phyloP scores from a whole-genome alignment of 2,329 filamentous ascomycete species.

The Zymoseptoria brevis region DNA sequence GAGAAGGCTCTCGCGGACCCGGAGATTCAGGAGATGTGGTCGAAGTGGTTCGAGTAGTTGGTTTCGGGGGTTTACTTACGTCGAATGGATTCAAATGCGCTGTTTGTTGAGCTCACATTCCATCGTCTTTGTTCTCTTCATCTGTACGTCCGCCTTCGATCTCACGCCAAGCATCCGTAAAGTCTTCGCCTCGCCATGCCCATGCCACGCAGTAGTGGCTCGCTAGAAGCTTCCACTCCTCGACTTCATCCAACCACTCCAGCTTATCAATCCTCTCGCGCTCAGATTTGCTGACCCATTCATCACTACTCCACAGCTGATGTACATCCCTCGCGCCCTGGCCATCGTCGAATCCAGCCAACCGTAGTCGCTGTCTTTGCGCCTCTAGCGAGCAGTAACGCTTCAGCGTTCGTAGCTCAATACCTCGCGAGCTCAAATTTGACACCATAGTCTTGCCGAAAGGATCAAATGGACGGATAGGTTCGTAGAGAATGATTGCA shows the following conservation, averaged over 20 bases:
- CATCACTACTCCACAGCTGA: constrained; percentile 58
- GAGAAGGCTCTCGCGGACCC: background rate
- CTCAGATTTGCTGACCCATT: constrained; percentile 63
- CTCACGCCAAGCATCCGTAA: constrained; percentile 18
- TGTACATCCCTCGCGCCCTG: constrained; percentile 54
- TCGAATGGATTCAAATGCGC: background rate
- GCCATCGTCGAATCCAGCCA: constrained; percentile 56
- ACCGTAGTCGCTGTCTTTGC: constrained; percentile 59
- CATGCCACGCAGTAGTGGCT: constrained; percentile 85
- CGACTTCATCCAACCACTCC: constrained; percentile 88
- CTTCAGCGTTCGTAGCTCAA: constrained; percentile 74
- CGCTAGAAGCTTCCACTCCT: constrained; percentile 84
- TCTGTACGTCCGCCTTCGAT: constrained; percentile 15
- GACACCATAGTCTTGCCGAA: constrained; percentile 90
- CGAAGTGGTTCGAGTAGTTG: background rate
- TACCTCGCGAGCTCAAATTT: constrained; percentile 74
- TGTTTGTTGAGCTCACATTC: background rate
- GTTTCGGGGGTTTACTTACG: background rate
- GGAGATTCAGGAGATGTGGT: background rate
- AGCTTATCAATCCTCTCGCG: constrained; percentile 70
- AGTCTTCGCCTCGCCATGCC: constrained; percentile 58
- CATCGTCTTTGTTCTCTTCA: constrained; percentile 15
- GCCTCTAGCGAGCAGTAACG: constrained; percentile 60
- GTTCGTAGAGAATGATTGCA: constrained; percentile 76
- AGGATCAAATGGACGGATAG: constrained; percentile 70